A percentile compares a stretch with the other conserved stretches of the same genome.
phyloP scores from a whole-genome alignment of 495 filamentous ascomycete species.

The Penicillium maclennaniae region DNA sequence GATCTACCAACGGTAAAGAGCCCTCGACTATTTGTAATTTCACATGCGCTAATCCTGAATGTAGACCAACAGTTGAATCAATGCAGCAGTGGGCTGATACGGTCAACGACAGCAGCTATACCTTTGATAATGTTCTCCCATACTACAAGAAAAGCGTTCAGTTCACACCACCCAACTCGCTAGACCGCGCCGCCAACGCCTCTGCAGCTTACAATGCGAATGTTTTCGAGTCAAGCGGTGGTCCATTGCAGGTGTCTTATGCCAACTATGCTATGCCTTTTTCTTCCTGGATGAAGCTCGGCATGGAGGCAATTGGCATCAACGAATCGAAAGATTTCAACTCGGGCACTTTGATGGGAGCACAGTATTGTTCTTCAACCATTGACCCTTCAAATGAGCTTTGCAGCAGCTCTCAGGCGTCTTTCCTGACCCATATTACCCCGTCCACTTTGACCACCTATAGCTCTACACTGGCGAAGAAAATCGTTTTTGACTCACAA shows the following conservation, averaged over 20 bases:
- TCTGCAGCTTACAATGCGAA: slow-evolving; percentile 40
- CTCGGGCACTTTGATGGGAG: too few species aligned
- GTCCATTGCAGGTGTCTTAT: slow-evolving; percentile 51
- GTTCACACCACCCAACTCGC: slow-evolving; percentile 50
- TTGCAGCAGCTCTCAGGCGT: slow-evolving; percentile 37
- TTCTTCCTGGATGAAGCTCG: slow-evolving; percentile 26
- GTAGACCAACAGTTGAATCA: slow-evolving; percentile 35
- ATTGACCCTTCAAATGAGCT: slow-evolving; percentile 30
- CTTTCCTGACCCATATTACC: slow-evolving; percentile 25
- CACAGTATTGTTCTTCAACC: too few species aligned
- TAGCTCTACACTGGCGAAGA: slow-evolving; percentile 21
- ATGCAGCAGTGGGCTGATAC: slow-evolving; percentile 53
- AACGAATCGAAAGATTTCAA: too few species aligned
- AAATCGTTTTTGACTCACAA: slow-evolving; percentile 19
- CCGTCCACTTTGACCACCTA: slow-evolving; percentile 16
- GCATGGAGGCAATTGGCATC: neutral
- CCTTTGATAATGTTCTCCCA: slow-evolving; percentile 48
- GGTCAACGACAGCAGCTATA: slow-evolving; percentile 54
- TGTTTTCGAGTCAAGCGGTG: slow-evolving; percentile 27
- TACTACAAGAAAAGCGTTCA: slow-evolving; percentile 51
- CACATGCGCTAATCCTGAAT: neutral
- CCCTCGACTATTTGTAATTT: neutral
- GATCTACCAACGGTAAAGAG: slow-evolving; percentile 37
- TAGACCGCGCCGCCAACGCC: slow-evolving; percentile 34
- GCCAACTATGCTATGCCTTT: slow-evolving; percentile 46